Evolutionary conservation across 2,329 filamentous ascomycete genomes (phyloP), one percentile per base, ranked within the genome.

Genomic region (Didymella pinodella): DNA sequence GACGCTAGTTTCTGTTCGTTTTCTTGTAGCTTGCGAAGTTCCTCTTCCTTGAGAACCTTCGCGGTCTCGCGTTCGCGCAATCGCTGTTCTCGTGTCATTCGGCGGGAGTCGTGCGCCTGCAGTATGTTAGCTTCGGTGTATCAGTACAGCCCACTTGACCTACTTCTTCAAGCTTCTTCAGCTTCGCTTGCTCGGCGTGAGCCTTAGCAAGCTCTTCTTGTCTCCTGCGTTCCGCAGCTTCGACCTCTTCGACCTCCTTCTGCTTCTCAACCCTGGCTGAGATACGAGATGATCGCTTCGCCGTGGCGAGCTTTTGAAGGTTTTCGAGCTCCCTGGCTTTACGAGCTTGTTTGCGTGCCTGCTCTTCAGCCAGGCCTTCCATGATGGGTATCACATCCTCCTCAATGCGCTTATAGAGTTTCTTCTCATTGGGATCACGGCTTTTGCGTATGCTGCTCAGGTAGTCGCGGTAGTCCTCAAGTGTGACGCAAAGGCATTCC

Each of bases 201-300:
- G 86, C 87, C 69, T 85, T 87, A 2, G 80, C 83, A 59, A 92
- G 82, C 53, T 94, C 91, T 7, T 80, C 80, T 49, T 84, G 83
- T 60, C 83, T 84, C 78, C 86, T 90, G 54, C 84, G 86, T 66
- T 91, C 87, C 45, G 89, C 90, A 71, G 93, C 90, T 10, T 84
- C 86, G 18, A 83, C 84, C 66, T 90, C 85, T 59, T 92, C 88
- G 46, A 94, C 88, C 61, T 90, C 83, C 66, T 87, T 89, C 70
- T 93, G 90, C 64, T 87, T 89, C 73, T 97, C 93, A 32, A 88
- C 81, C 73, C 92, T 96, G 64, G 86, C 85, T 18, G 94, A 93
- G 65, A 99, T 87, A 63, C 95, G 88, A 70, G 92, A 96, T 0
- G 95, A 99, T 63, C 95, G 85, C 79, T 99, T 99, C 4, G 95